Percentiles rank a stretch among this genome's conserved stretches.
Conservation (phyloP, 345 rosid genomes). For the Clausena lansium region DNA sequence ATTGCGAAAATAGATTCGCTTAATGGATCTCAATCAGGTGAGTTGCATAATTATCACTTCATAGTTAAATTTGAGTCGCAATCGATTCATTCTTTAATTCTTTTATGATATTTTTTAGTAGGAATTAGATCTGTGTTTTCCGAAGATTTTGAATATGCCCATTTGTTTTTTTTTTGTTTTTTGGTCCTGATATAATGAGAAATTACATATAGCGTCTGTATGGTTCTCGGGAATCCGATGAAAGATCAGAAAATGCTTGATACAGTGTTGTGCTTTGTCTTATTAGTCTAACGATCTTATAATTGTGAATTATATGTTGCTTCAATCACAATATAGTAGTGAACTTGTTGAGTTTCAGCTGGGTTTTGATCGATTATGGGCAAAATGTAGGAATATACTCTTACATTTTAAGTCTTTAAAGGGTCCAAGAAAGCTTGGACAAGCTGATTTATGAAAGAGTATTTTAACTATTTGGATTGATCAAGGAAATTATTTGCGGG, state of each 20-base stretch:
- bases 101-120: background rate
- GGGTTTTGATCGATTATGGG: background rate
- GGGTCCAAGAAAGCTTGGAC: background rate
- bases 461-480: background rate
- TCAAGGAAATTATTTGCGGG: background rate
- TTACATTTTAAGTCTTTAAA: background rate
- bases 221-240: background rate
- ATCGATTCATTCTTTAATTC: background rate
- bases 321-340: background rate
- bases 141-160: background rate
- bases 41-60: background rate
- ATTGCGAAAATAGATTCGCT: background rate
- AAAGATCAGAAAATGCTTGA: background rate
- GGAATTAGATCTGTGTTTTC: slow-evolving; percentile 7
- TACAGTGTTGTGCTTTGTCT: background rate
- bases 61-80: background rate
- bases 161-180: slow-evolving; percentile 11
- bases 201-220: background rate
- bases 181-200: background rate
- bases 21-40: slow-evolving; percentile 50
- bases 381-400: background rate
- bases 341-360: background rate
- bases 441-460: background rate
- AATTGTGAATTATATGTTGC: background rate
- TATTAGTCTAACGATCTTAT: background rate